phyloP scores from a whole-genome alignment of 768 basidiomycete species.

The Leccinum imitatum region DNA sequence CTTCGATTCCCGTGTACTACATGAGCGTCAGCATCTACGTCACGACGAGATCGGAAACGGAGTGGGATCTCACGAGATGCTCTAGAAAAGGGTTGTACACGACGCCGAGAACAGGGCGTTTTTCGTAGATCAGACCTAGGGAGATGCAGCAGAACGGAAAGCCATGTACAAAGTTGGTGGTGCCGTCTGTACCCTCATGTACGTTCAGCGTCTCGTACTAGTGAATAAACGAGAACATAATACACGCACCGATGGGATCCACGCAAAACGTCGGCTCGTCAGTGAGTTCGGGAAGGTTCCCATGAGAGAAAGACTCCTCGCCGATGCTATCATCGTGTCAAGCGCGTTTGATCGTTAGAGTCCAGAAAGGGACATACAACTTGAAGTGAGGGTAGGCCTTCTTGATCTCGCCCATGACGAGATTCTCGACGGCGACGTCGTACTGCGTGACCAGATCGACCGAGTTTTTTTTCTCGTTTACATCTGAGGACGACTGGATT shows the following conservation, averaged over 20 bases:
- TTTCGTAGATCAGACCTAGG: conserved; percentile 82
- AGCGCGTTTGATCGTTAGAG: not conserved
- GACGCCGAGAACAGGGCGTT: conserved; percentile 83
- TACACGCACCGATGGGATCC: conserved; percentile 79
- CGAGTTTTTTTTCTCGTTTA: conserved; percentile 88
- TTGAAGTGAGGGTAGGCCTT: conserved; percentile 70
- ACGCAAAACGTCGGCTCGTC: conserved; percentile 95
- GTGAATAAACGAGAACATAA: not conserved
- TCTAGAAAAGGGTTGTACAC: conserved; percentile 92
- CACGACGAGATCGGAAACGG: not conserved
- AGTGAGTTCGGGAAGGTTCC: conserved; percentile 65
- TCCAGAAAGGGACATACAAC: conserved; percentile 59
- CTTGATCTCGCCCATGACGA: conserved; percentile 70
- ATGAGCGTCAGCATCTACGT: not conserved
- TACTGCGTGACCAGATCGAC: conserved; percentile 96
- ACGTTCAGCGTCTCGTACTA: not conserved
- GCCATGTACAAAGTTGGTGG: conserved; percentile 84
- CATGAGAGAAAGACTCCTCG: conserved; percentile 87
- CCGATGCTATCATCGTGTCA: conserved; percentile 62
- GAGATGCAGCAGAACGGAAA: conserved; percentile 91
- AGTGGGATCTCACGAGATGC: conserved; percentile 52
- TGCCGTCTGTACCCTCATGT: conserved; percentile 58
- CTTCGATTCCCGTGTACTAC: conserved; percentile 77
- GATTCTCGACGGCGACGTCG: conserved; percentile 86
- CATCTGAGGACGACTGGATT: conserved; percentile 57